These are phyloP conservation scores for Artemisia argyi DNA, from an alignment of 129 eudicot species.

Conservation along the genomic window DNA sequence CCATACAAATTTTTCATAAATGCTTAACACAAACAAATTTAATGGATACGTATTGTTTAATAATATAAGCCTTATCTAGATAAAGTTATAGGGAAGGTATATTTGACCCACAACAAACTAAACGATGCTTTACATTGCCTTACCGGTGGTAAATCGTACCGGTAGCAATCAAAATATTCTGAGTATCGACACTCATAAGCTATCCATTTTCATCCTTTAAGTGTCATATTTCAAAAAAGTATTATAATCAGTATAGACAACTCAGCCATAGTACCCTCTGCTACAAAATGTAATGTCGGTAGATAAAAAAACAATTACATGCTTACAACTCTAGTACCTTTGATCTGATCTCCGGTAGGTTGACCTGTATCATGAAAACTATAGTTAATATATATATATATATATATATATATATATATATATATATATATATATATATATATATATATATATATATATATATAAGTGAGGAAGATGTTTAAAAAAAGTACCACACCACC, in stretches of 20 bases:
- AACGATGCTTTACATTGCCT: constrained; percentile 27
- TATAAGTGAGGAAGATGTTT: neutral
- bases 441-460: too few relatives aligned
- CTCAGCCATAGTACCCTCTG: neutral
- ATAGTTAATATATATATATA: constrained; percentile 4
- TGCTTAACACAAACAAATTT: too few relatives aligned
- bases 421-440: too few relatives aligned
- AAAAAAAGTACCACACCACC: neutral
- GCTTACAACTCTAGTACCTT: constrained; percentile 48
- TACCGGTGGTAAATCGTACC: constrained; percentile 99
- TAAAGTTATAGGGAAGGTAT: neutral
- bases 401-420: too few relatives aligned
- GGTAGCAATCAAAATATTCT: constrained; percentile 86
- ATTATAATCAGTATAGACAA: constrained; percentile 7
- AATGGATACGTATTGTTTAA: too few relatives aligned
- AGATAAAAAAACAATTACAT: neutral
- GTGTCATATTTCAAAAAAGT: constrained; percentile 35
- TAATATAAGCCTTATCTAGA: too few relatives aligned
- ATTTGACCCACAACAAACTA: constrained; percentile 5
- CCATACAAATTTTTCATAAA: too few relatives aligned
- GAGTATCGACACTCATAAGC: constrained; percentile 89
- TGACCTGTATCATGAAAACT: constrained; percentile 58
- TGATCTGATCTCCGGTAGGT: constrained; percentile 70
- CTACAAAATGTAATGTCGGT: neutral
- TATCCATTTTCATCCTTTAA: constrained; percentile 86